Evolutionary conservation across 1,284 basidiomycete species (phyloP).

Genomic region (Puccinia horiana): DNA sequence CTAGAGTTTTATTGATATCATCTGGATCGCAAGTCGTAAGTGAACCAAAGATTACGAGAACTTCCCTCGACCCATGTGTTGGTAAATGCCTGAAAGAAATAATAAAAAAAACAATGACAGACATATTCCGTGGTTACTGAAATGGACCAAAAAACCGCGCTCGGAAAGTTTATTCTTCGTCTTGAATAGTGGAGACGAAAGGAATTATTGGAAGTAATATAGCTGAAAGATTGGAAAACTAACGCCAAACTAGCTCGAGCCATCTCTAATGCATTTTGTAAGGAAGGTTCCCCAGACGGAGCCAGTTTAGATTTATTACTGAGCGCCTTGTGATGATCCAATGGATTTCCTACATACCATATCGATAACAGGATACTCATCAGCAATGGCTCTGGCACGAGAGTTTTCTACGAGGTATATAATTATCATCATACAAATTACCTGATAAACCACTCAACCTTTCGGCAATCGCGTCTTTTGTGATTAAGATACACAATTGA

Average conservation of each 20-base stretch:
- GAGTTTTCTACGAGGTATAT: neutral
- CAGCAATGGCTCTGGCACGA: constrained; percentile 64
- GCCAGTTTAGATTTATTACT: constrained; percentile 84
- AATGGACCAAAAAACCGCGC: neutral
- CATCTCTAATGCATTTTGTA: constrained; percentile 97
- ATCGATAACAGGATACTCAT: constrained; percentile 63
- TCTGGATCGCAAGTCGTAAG: constrained; percentile 95
- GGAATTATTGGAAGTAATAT: neutral
- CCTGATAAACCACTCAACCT: constrained; percentile 53
- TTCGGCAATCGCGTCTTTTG: constrained; percentile 57
- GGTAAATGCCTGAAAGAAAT: constrained; percentile 77
- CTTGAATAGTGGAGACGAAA: neutral
- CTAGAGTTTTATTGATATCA: constrained; percentile 89
- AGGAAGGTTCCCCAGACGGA: constrained; percentile 84
- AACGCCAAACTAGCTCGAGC: constrained; percentile 85
- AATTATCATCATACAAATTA: neutral
- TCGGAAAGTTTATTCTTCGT: neutral
- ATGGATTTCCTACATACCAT: constrained; percentile 74
- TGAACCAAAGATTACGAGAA: constrained; percentile 88
- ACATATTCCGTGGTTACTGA: constrained; percentile 14
- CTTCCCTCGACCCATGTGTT: constrained; percentile 90
- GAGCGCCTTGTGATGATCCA: constrained; percentile 83
- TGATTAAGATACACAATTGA: constrained; percentile 63
- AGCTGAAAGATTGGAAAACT: constrained; percentile 52
- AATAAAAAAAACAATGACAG: neutral